A percentile compares a stretch with the other conserved stretches of the same genome.
These are phyloP conservation scores for Aspergillus homomorphus DNA, from an alignment of 495 filamentous ascomycete genomes.

Conservation along the genomic window DNA sequence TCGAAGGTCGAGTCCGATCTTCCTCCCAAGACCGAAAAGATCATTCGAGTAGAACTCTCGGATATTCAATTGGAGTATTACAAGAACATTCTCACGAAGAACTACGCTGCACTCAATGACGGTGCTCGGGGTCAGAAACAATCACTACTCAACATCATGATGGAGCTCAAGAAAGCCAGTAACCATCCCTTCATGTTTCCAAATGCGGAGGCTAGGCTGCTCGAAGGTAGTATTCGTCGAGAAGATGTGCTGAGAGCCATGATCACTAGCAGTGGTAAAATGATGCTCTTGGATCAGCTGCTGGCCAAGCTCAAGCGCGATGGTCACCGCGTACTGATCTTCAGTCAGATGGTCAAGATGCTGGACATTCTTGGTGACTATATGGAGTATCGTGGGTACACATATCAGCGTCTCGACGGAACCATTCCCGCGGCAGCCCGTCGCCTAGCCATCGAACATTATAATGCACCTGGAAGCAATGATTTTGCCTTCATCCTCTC, in stretches of 20 bases:
- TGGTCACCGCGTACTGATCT: constrained; percentile 92
- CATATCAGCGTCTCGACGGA: constrained; percentile 91
- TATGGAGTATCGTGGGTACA: constrained; percentile 80
- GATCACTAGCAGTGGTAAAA: constrained; percentile 96
- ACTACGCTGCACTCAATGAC: constrained; percentile 91
- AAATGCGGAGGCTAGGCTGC: constrained; percentile 81
- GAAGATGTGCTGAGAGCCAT: constrained; percentile 87
- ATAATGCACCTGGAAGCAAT: constrained; percentile 87
- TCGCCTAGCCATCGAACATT: constrained; percentile 93
- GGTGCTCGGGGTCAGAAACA: constrained; percentile 86
- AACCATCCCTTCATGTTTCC: constrained; percentile 98
- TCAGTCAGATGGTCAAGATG: constrained; percentile 99
- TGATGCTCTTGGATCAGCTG: constrained; percentile 96
- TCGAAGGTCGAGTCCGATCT: constrained; percentile 94
- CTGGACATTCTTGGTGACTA: constrained; percentile 95
- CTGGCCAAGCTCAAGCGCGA: constrained; percentile 87
- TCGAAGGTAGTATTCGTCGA: constrained; percentile 69
- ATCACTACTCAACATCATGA: constrained; percentile 97
- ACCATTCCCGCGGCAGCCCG: constrained; percentile 84
- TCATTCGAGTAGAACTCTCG: constrained; percentile 92
- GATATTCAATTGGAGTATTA: constrained; percentile 97
- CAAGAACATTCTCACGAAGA: constrained; percentile 95
- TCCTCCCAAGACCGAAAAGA: constrained; percentile 96
- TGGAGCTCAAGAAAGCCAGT: constrained; percentile 98
- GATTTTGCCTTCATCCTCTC: constrained; percentile 97